Conservation (phyloP, 176 grass and related monocot species). For the Rhipidocladum racemiflorum region DNA sequence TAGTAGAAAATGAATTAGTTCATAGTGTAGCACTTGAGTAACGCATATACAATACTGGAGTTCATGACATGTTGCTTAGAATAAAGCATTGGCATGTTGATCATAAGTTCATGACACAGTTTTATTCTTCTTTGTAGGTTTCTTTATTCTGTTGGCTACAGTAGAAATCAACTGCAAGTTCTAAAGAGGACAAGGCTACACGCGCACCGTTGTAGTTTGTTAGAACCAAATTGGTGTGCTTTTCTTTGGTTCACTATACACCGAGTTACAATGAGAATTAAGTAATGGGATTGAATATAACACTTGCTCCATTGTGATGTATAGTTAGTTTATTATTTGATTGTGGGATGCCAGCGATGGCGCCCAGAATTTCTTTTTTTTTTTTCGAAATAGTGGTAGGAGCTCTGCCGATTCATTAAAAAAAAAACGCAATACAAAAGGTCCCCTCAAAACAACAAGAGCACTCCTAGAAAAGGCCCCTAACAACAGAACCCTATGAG, state of each 20-base stretch:
- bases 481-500: no score
- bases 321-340: conserved; percentile 15
- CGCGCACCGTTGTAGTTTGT: conserved; percentile 6
- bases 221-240: conserved; percentile 11
- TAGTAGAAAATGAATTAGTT: no score
- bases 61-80: conserved; percentile 27
- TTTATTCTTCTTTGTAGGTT: conserved; percentile 20
- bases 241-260: conserved; percentile 31
- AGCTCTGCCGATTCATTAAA: no score
- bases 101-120: background rate
- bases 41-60: no score
- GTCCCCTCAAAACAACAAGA: no score
- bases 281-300: conserved; percentile 45
- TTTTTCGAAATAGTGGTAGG: no score
- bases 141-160: conserved; percentile 26
- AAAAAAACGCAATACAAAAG: no score
- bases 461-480: no score
- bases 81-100: conserved; percentile 22
- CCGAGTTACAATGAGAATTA: conserved; percentile 17
- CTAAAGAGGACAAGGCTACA: conserved; percentile 36
- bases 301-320: conserved; percentile 30
- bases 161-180: conserved; percentile 28
- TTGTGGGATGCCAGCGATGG: background rate
- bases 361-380: no score
- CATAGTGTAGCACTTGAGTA: no score